Evolutionary conservation across 2,329 filamentous ascomycete species (phyloP), one percentile per base, ranked within the genome.

Genomic region (Colletotrichum siamense): DNA sequence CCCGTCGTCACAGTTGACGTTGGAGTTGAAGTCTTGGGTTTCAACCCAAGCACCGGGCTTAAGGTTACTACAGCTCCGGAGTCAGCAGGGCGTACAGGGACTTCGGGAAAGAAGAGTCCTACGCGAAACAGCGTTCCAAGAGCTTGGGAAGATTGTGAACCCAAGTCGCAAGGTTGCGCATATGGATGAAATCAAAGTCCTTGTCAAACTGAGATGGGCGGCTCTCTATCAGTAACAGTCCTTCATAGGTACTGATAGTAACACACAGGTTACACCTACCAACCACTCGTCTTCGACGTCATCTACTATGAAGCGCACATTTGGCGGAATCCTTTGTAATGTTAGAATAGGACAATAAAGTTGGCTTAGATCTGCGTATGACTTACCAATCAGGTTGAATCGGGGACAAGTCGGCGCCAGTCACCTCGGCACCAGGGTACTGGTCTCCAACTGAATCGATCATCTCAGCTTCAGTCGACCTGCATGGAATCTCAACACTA

Each of bases 31-130:
- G 26, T 89, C 87, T 76, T 88, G 87, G 1, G 87, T 79, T 71
- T 89, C 87, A 18, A 88, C 79, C 85, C 85, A 88, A 0, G 84
- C 87, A 18, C 87, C 87, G 0, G 88, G 87, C 36, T 82, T 85
- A 61, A 87, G 77, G 28, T 49, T 39, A 15, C 59, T 62, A 16
- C 16, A 62, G 8, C 1, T 12, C 7, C 1, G 1, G 6, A 61
- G 18, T 61, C 2, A 61, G 57, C 57, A 28, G 16, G 8, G 22
- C 7, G 1, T 3, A 18, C 30, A 32, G 5, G 10, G 30, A n/a
- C 4, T 59, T 59, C 7, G 3, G 15, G 55, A 22, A 18, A 15
- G 12, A 62, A 8, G 16, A 34, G 59, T 15, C 59, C 9, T 24
- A 34, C 59, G 26, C 59, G 15, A 52, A 39, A 18, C 59, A 62